A percentile compares a stretch with the other conserved stretches of the same genome.
Conservation (phyloP, 306 rosid species). For the Dalbergia cultrata region DNA sequence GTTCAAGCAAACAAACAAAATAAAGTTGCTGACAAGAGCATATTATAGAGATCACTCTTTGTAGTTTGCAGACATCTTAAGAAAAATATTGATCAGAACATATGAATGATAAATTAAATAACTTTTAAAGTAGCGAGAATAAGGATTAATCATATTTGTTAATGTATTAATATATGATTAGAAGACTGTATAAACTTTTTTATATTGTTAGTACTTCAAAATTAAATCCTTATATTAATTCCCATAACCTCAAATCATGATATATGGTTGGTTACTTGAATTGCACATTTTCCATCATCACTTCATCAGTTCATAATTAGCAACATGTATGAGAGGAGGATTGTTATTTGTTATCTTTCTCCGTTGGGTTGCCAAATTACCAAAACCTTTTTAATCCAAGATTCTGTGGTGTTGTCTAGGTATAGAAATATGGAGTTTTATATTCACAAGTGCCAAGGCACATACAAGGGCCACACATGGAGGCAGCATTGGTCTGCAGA, state of each 20-base stretch:
- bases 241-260: not conserved
- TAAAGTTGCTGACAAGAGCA: not conserved
- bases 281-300: not conserved
- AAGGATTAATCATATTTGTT: too few relatives aligned
- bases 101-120: too few relatives aligned
- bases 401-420: not conserved
- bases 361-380: not conserved
- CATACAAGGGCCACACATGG: not conserved
- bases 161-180: too few relatives aligned
- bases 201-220: too few relatives aligned
- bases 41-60: too few relatives aligned
- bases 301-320: not conserved
- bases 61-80: not conserved
- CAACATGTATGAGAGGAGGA: not conserved
- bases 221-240: too few relatives aligned
- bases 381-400: not conserved
- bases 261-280: not conserved
- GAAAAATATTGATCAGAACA: too few relatives aligned
- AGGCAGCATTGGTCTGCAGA: not conserved
- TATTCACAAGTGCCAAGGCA: not conserved
- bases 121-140: too few relatives aligned
- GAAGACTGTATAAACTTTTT: too few relatives aligned
- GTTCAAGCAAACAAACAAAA: not conserved
- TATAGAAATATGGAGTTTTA: not conserved
- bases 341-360: not conserved